Evolutionary conservation across 805 yeast species (phyloP).

Genomic region (Saturnispora sekii): DNA sequence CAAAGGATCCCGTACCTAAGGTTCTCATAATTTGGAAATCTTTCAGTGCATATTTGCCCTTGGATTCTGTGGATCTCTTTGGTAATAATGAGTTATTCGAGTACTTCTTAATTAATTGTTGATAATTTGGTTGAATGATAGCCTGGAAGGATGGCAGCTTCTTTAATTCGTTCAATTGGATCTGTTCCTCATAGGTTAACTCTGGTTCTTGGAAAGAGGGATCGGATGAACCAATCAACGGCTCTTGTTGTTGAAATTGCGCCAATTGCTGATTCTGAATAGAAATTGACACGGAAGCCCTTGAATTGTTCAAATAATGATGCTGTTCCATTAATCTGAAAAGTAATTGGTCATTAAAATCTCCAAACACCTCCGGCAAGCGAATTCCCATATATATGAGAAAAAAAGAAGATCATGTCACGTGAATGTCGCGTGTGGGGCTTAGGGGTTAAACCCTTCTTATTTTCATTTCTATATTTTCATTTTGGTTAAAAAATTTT

Average conservation of each 20-base stretch:
- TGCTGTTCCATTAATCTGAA: slow-evolving; percentile 6
- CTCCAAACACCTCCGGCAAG: too few species aligned
- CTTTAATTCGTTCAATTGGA: slow-evolving; percentile 23
- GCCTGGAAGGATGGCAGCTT: slow-evolving; percentile 30
- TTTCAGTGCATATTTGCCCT: slow-evolving; percentile 45
- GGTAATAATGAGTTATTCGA: slow-evolving; percentile 24
- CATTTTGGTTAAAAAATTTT: not conserved
- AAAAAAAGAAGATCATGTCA: not conserved
- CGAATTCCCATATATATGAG: not conserved
- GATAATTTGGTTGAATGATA: slow-evolving; percentile 27
- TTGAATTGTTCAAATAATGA: slow-evolving; percentile 10
- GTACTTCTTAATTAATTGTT: slow-evolving; percentile 19
- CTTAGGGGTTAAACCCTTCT: slow-evolving; percentile 2
- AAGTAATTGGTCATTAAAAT: too few species aligned
- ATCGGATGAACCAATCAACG: too few species aligned
- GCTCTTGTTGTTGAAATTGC: not conserved
- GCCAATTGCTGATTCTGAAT: slow-evolving; percentile 1
- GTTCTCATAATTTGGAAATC: slow-evolving; percentile 51
- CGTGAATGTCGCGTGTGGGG: slow-evolving; percentile 5
- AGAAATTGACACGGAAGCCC: slow-evolving; percentile 8
- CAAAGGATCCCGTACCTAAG: slow-evolving; percentile 53
- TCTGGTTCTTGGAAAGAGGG: slow-evolving; percentile 5
- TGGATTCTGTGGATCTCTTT: slow-evolving; percentile 34
- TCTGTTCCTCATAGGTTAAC: slow-evolving; percentile 21
- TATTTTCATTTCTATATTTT: not conserved